Percentiles rank a stretch among this genome's conserved stretches.
phyloP scores from a whole-genome alignment of 495 filamentous ascomycete species.

The Durotheca rogersii region DNA sequence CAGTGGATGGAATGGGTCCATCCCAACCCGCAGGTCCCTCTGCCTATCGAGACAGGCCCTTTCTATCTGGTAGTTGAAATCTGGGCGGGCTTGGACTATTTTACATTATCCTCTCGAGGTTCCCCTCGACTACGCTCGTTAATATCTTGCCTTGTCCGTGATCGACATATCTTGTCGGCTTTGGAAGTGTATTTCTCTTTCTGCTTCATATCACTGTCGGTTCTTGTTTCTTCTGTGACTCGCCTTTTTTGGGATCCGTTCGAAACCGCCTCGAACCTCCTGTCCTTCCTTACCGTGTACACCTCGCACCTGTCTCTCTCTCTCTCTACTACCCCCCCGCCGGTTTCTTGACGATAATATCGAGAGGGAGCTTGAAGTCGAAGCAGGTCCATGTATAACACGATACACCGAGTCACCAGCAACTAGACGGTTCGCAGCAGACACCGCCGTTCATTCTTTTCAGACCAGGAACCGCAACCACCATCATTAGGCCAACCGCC shows the following conservation, averaged over 20 bases:
- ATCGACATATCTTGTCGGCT: conserved; percentile 53
- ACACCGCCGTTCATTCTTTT: conserved; percentile 53
- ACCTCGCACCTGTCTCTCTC: conserved; percentile 22
- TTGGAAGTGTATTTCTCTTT: conserved; percentile 50
- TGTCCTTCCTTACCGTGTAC: conserved; percentile 47
- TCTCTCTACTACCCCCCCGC: conserved; percentile 10
- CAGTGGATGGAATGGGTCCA: conserved; percentile 35
- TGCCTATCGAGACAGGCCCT: conserved; percentile 42
- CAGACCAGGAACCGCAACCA: conserved; percentile 44
- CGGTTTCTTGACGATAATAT: conserved; percentile 27
- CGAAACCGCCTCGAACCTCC: conserved; percentile 38
- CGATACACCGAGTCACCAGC: conserved; percentile 41
- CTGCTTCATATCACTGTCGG: conserved; percentile 53
- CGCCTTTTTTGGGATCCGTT: conserved; percentile 44
- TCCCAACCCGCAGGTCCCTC: conserved; percentile 36
- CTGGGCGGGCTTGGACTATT: conserved; percentile 39
- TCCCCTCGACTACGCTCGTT: conserved; percentile 46
- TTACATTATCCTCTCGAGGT: conserved; percentile 53
- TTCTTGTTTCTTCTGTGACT: conserved; percentile 52
- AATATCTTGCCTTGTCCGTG: conserved; percentile 41
- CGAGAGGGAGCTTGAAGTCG: conserved; percentile 28
- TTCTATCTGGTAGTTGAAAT: conserved; percentile 45
- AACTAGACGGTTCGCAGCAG: conserved; percentile 41
- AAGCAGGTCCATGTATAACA: conserved; percentile 46
- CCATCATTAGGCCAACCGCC: conserved; percentile 53